Evolutionary conservation across 352 stramenopile genomes (phyloP).

Genomic region (Phytophthora vignae): DNA sequence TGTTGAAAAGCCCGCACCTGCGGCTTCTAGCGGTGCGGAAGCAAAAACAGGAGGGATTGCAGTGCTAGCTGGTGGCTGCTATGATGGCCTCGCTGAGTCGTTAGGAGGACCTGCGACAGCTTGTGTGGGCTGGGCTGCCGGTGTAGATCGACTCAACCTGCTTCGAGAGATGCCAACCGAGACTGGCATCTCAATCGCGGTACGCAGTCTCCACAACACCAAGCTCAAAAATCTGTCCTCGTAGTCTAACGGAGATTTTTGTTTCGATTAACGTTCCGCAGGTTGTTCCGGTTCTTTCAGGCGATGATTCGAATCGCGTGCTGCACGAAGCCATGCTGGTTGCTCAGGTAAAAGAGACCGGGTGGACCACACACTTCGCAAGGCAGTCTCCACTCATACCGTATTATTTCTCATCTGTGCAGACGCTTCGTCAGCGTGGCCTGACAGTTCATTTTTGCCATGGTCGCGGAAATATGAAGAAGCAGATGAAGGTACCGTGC

Average conservation of each 20-base stretch:
- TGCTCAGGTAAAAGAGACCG: constrained; percentile 46
- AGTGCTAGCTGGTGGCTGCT: constrained; percentile 86
- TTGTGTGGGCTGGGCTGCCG: constrained; percentile 88
- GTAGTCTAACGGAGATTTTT: constrained; percentile 11
- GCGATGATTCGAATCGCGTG: constrained; percentile 51
- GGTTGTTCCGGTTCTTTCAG: constrained; percentile 72
- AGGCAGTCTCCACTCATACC: neutral
- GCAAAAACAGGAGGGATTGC: constrained; percentile 62
- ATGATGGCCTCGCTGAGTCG: constrained; percentile 76
- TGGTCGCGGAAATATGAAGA: constrained; percentile 82
- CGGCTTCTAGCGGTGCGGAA: constrained; percentile 14
- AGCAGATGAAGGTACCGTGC: constrained; percentile 85
- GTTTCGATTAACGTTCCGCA: constrained; percentile 25
- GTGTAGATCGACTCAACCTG: constrained; percentile 80
- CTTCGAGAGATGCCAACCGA: constrained; percentile 49
- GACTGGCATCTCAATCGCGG: constrained; percentile 52
- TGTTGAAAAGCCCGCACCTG: constrained; percentile 54
- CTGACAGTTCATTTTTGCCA: constrained; percentile 88
- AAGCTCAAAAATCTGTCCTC: neutral
- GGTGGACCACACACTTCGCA: neutral
- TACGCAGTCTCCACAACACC: constrained; percentile 22
- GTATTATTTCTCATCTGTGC: neutral
- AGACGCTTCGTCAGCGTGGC: constrained; percentile 65
- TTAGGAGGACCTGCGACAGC: constrained; percentile 65
- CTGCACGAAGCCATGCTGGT: constrained; percentile 73